These are phyloP conservation scores for Croton setiger DNA, from an alignment of 441 rosid species.

Conservation along the genomic window DNA sequence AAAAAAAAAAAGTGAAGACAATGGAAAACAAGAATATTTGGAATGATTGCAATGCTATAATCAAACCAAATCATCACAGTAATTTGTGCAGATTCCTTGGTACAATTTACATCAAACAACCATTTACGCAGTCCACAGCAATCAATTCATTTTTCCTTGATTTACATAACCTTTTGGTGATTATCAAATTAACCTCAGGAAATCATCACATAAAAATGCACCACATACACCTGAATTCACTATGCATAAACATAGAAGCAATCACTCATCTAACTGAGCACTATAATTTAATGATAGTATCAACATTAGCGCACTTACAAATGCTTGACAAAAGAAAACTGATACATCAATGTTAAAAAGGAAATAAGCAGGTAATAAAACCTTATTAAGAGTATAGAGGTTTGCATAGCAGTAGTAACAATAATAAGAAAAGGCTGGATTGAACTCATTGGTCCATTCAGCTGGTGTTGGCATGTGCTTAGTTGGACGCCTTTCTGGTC, in stretches of 20 bases:
- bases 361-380: conserved; percentile 16
- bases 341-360: conserved; percentile 5
- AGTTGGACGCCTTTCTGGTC: conserved; percentile 79
- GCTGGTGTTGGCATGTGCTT: conserved; percentile 77
- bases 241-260: neutral
- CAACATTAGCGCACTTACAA: neutral
- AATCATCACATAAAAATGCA: conserved; percentile 12
- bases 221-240: neutral
- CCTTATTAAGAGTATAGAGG: conserved; percentile 68
- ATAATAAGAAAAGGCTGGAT: conserved; percentile 77
- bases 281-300: neutral
- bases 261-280: neutral
- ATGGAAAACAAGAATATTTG: neutral
- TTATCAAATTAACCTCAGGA: conserved; percentile 1
- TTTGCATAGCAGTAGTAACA: conserved; percentile 72
- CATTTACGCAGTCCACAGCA: neutral
- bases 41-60: neutral
- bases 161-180: neutral
- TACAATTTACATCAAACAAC: neutral
- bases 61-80: neutral
- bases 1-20: neutral
- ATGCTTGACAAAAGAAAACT: conserved; percentile 6
- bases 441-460: conserved; percentile 72
- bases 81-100: conserved; percentile 5
- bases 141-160: neutral